Conservation (phyloP, 2,329 filamentous ascomycete species). For the Rosellinia necatrix region DNA sequence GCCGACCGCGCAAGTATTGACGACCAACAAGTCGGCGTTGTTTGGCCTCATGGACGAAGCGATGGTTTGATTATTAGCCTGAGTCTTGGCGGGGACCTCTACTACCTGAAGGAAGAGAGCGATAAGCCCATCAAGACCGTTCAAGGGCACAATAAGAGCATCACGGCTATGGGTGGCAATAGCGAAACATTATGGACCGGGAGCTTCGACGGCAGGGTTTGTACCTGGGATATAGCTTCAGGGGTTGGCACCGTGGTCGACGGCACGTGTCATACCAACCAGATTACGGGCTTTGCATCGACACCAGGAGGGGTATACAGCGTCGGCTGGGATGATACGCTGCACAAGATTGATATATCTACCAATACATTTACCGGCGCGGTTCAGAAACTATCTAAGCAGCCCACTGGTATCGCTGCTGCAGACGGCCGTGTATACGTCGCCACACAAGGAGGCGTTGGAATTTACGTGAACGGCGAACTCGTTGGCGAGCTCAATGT, state of each 20-base stretch:
- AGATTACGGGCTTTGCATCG: constrained; percentile 76
- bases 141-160: constrained; percentile 87
- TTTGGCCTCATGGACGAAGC: constrained; percentile 79
- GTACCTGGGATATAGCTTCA: constrained; percentile 77
- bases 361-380: constrained; percentile 76
- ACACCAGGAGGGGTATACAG: constrained; percentile 72
- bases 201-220: constrained; percentile 87
- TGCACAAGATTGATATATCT: constrained; percentile 77
- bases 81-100: constrained; percentile 85
- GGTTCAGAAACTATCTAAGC: constrained; percentile 70
- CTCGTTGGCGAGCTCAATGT: constrained; percentile 64
- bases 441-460: constrained; percentile 59
- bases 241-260: constrained; percentile 74
- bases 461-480: constrained; percentile 62
- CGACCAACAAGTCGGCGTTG: constrained; percentile 93
- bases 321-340: constrained; percentile 91
- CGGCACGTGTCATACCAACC: constrained; percentile 82
- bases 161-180: constrained; percentile 74
- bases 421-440: constrained; percentile 52
- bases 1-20: constrained; percentile 73
- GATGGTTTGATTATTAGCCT: constrained; percentile 91
- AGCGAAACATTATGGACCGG: constrained; percentile 79
- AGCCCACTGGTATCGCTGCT: constrained; percentile 65
- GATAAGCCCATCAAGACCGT: constrained; percentile 72
- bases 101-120: constrained; percentile 79